These are phyloP conservation scores for Pseudonitzschia pungens DNA, from an alignment of 108 stramenopile species.

Conservation along the genomic window DNA sequence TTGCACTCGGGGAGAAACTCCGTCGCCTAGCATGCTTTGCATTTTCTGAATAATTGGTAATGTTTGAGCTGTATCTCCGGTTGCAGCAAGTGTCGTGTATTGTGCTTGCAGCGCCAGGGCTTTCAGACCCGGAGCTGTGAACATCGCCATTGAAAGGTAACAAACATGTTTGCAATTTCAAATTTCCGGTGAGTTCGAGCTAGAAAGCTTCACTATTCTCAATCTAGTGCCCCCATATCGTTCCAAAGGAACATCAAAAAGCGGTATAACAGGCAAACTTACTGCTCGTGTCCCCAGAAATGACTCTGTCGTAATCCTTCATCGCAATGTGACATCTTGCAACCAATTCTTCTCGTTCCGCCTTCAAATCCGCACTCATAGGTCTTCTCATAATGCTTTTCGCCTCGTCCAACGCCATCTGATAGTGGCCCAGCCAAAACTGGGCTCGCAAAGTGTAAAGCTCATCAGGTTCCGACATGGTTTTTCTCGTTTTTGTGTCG, in stretches of 20 bases:
- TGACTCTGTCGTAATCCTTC: conserved; percentile 83
- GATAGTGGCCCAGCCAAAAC: conserved; percentile 96
- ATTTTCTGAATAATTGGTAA: conserved; percentile 27
- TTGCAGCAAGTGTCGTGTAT: conserved; percentile 35
- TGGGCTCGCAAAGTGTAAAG: conserved; percentile 98
- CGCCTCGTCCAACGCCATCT: conserved; percentile 83
- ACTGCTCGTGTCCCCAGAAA: conserved; percentile 56
- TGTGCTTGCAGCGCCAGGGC: conserved; percentile 78
- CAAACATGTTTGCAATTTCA: background rate
- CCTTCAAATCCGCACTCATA: conserved; percentile 73
- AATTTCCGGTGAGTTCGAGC: background rate
- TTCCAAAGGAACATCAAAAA: background rate
- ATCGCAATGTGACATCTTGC: conserved; percentile 82
- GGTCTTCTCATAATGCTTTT: conserved; percentile 69
- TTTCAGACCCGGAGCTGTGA: conserved; percentile 40
- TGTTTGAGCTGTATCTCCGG: conserved; percentile 3
- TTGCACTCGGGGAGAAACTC: conserved; percentile 76
- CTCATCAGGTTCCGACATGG: conserved; percentile 91
- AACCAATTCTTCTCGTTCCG: conserved; percentile 92
- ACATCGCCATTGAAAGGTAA: background rate
- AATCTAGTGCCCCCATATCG: background rate
- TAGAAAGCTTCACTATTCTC: too few relatives aligned
- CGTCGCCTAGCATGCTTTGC: conserved; percentile 43
- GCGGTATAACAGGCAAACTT: conserved; percentile 3
- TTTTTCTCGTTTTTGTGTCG: background rate